phyloP scores from a whole-genome alignment of 176 grass and related monocot genomes.

The Carex kokanica region DNA sequence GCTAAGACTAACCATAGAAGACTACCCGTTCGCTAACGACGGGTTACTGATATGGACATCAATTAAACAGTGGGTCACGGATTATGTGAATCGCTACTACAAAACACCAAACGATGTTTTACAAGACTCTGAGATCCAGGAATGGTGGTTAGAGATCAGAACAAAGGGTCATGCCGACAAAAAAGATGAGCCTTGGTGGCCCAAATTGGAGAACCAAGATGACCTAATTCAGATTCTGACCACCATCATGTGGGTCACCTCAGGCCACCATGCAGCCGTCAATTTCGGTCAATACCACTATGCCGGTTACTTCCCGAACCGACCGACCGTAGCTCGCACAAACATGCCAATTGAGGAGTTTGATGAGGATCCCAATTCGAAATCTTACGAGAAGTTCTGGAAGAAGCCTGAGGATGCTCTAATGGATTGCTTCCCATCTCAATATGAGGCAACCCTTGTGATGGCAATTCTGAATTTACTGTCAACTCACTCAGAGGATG shows the following conservation, averaged over 20 bases:
- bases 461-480: slow-evolving; percentile 38
- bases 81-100: slow-evolving; percentile 51
- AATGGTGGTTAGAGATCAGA: slow-evolving; percentile 65
- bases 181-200: slow-evolving; percentile 63
- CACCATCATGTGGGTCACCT: slow-evolving; percentile 60
- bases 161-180: slow-evolving; percentile 59
- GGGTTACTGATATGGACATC: slow-evolving; percentile 53
- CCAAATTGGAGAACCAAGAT: slow-evolving; percentile 32
- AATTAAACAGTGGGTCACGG: slow-evolving; percentile 39
- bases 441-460: slow-evolving; percentile 20
- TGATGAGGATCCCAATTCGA: slow-evolving; percentile 24
- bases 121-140: slow-evolving; percentile 51
- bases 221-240: slow-evolving; percentile 36
- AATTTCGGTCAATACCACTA: slow-evolving; percentile 71
- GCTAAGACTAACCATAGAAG: slow-evolving; percentile 48
- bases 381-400: slow-evolving; percentile 17
- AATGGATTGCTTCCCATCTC: slow-evolving; percentile 41
- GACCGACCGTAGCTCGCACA: slow-evolving; percentile 41
- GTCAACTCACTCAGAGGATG: slow-evolving; percentile 47
- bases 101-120: background rate
- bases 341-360: slow-evolving; percentile 35
- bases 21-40: slow-evolving; percentile 69
- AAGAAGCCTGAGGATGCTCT: slow-evolving; percentile 30
- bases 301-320: slow-evolving; percentile 67
- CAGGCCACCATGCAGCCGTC: slow-evolving; percentile 61